Percentiles rank a stretch among this genome's conserved stretches.
phyloP scores from a whole-genome alignment of 1,284 basidiomycete genomes.

The Phlebopus sp. region DNA sequence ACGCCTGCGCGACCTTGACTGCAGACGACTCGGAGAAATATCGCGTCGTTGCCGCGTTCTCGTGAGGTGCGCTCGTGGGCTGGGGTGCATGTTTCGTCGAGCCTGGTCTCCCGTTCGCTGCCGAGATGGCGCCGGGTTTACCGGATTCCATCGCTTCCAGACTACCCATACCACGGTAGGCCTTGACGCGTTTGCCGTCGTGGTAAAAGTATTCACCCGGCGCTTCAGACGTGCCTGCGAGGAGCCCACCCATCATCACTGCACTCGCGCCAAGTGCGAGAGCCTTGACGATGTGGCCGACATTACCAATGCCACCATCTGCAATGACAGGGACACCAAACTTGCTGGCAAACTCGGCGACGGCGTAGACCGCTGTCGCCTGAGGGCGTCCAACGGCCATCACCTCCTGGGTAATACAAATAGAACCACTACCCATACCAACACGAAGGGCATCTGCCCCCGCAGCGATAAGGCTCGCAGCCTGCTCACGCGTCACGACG shows the following conservation, averaged over 20 bases:
- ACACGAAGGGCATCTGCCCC: conserved; percentile 94
- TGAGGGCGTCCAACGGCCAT: conserved; percentile 99
- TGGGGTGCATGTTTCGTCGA: conserved; percentile 48
- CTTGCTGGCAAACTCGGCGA: conserved; percentile 89
- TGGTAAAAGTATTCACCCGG: conserved; percentile 99
- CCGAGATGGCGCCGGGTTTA: conserved; percentile 39
- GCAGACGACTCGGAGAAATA: conserved; percentile 96
- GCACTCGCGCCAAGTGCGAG: conserved; percentile 90
- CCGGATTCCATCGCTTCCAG: conserved; percentile 96
- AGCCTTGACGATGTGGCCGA: conserved; percentile 98
- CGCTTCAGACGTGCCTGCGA: conserved; percentile 96
- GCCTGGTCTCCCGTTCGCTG: conserved; percentile 33
- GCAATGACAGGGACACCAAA: conserved; percentile 98
- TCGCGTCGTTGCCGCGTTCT: conserved; percentile 95
- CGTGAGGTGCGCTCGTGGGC: conserved; percentile 52
- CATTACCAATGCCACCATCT: conserved; percentile 96
- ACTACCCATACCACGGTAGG: conserved; percentile 98
- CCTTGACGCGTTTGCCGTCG: conserved; percentile 97
- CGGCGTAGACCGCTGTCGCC: conserved; percentile 93
- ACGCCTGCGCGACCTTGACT: conserved; percentile 97
- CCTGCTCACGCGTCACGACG: conserved; percentile 97
- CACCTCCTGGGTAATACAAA: conserved; percentile 99
- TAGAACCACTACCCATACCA: conserved; percentile 98
- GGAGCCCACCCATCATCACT: conserved; percentile 98
- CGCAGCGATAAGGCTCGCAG: conserved; percentile 89